Conservation (phyloP, 352 stramenopile genomes). For the Pythium brachiatum region DNA sequence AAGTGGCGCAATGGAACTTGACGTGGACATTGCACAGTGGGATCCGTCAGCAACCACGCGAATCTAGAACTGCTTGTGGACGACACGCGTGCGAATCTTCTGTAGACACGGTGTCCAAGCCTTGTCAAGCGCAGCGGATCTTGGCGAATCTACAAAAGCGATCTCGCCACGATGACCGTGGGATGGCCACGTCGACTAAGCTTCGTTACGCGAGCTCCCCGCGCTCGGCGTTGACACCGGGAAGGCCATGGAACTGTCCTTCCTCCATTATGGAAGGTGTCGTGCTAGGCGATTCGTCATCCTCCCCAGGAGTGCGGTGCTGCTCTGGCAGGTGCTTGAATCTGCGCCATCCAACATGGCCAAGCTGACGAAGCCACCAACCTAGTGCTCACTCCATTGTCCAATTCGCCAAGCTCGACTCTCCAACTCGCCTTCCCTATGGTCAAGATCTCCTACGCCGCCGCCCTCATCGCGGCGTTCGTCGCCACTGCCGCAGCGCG, state of each 20-base stretch:
- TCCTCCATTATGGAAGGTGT: not conserved
- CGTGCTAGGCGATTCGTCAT: not conserved
- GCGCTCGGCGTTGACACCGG: not conserved
- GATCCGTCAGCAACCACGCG: not conserved
- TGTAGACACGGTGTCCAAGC: not conserved
- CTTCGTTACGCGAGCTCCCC: not conserved
- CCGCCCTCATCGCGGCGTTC: conserved; percentile 29
- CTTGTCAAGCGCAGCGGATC: not conserved
- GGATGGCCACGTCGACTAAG: not conserved
- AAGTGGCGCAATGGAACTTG: not conserved
- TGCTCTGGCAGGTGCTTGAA: not conserved
- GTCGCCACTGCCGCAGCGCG: conserved; percentile 27
- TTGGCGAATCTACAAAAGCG: not conserved
- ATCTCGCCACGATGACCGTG: no score
- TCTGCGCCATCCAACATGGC: not conserved
- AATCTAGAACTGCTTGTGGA: not conserved
- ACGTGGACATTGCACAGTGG: not conserved
- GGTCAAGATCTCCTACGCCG: conserved; percentile 42
- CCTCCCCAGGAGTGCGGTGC: not conserved
- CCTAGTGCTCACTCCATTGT: not conserved
- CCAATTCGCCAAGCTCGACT: conserved; percentile 20
- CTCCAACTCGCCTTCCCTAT: conserved; percentile 37
- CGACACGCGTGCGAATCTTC: not conserved
- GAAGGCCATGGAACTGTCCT: not conserved
- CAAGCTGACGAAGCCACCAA: not conserved